Evolutionary conservation across 2,329 filamentous ascomycete genomes (phyloP), one percentile per base, ranked within the genome.

Genomic region (Beauveria sp.): DNA sequence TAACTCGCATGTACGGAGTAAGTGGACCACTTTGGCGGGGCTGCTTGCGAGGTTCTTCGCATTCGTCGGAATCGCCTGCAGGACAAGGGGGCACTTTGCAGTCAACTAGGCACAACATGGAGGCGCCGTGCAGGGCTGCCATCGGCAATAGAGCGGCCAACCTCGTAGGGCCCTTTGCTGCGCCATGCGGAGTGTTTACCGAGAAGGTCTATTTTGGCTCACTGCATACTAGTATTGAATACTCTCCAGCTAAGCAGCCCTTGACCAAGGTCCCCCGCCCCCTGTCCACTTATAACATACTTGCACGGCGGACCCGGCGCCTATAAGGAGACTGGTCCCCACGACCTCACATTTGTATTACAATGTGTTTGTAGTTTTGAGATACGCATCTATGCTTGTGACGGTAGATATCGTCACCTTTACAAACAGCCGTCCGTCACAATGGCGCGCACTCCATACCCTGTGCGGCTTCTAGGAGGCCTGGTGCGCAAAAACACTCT

Each of bases 401-500:
- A 12, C 22, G 28, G 16, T 20, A 51, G 49, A 30, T 2, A 12
- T 16, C 20, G 1, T 18, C 5, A 40, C 12, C 28, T 52, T 20
- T 18, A 55, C 40, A 22, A 43, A 5, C 20, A 18, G 10, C 38
- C 18, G 28, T 14, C 55, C 7, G 38, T 34, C 45, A 58, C 10
- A 8, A 58, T 58, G 55, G 43, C 28, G 22, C 55, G 28, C 45
- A 22, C 45, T 30, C n/a, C 43, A n/a, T 46, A 58, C 30, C 54
- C 54, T 40, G 16, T 57, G 5, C 24, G 54, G 28, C 54, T 57
- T n/a, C 43, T 66, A 26, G 61, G 52, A 26, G 66, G 66, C 10
- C 56, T 68, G 9, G 62, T 59, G 18, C 63, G 59, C 46, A 71
- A 71, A 64, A 70, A 68, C 47, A 61, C 68, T 8, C 52, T 67